phyloP scores from a whole-genome alignment of 441 rosid genomes.

The Cnidoscolus chayamansa region DNA sequence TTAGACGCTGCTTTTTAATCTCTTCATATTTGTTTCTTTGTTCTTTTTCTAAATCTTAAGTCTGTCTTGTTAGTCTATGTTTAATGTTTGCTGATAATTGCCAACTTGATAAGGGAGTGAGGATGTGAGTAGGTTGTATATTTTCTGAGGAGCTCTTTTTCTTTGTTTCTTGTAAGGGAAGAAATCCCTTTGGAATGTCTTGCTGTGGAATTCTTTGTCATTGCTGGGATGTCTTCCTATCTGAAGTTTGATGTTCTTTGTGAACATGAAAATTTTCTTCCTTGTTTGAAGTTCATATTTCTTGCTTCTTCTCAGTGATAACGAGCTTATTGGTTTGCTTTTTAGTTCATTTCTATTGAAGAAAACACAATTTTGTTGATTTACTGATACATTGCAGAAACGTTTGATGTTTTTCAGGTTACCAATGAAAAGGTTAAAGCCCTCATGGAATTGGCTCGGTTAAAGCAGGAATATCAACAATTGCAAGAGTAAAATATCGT shows the following conservation, averaged over 20 bases:
- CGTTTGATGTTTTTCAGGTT: constrained; percentile 47
- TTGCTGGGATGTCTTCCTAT: not conserved
- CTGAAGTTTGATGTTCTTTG: constrained; percentile 1
- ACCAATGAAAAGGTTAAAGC: constrained; percentile 95
- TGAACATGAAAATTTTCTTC: not conserved
- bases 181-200: not conserved
- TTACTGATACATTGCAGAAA: constrained; percentile 13
- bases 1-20: not conserved
- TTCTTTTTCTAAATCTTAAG: not conserved
- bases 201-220: not conserved
- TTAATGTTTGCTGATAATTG: not conserved
- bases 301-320: constrained; percentile 10
- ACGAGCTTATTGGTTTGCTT: constrained; percentile 7
- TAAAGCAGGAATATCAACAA: constrained; percentile 66
- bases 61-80: not conserved
- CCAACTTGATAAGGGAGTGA: not conserved
- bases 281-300: not conserved
- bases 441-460: constrained; percentile 79
- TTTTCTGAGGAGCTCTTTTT: not conserved
- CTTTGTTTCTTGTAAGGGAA: no score
- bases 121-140: not conserved
- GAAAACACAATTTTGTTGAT: not conserved
- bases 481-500: constrained; percentile 61
- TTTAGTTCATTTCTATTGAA: not conserved
- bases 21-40: not conserved